phyloP scores from a whole-genome alignment of 75 land plant species.

The Chamaecyparis obtusa region DNA sequence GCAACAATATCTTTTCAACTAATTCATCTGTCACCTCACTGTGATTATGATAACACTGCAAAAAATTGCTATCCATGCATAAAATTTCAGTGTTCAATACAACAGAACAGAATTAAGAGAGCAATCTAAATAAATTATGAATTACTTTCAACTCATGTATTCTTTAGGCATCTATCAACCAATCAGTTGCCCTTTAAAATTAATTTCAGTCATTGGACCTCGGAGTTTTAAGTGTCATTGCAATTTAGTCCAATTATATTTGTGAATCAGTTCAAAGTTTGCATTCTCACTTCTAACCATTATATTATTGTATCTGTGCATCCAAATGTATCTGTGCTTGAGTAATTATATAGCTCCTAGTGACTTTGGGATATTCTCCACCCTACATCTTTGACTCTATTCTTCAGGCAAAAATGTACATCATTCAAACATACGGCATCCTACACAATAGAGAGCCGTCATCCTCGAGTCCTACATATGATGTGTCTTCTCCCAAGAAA shows the following conservation, averaged over 20 bases:
- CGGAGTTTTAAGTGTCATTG: neutral
- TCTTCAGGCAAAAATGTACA: neutral
- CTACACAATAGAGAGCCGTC: neutral
- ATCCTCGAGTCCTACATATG: neutral
- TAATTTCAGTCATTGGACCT: neutral
- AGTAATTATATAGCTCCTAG: neutral
- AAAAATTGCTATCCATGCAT: constrained; percentile 4
- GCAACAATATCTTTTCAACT: constrained; percentile 74
- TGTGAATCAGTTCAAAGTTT: neutral
- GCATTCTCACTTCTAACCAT: neutral
- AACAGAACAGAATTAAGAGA: neutral
- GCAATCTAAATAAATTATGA: neutral
- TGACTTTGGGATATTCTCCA: neutral
- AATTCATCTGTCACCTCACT: constrained; percentile 93
- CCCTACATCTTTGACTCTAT: neutral
- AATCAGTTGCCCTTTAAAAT: neutral
- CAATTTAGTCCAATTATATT: neutral
- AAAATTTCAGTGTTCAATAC: neutral
- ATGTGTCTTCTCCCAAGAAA: neutral
- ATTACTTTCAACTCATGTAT: neutral
- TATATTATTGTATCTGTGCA: neutral
- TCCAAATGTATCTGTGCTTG: neutral
- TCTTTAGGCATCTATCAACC: neutral
- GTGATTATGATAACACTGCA: constrained; percentile 93
- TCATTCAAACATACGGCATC: neutral